A percentile compares a stretch with the other conserved stretches of the same genome.
Conservation (phyloP, 352 stramenopile species). For the Phytophthora fragariaefolia region DNA sequence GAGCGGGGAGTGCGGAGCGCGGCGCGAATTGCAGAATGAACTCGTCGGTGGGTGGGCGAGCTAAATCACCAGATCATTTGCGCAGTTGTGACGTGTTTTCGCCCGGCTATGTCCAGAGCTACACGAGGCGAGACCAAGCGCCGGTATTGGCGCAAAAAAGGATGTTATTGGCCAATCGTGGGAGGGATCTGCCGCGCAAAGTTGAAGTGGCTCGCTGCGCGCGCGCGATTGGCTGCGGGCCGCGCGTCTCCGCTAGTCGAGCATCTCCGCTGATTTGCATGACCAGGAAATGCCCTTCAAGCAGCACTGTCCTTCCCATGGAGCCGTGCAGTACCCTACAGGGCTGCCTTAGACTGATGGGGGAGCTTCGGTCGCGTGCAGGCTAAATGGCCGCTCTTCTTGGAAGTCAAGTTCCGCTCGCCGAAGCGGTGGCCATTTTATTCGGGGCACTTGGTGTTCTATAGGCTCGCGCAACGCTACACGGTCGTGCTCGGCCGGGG, state of each 20-base stretch:
- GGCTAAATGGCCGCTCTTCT: slow-evolving; percentile 57
- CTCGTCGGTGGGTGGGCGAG: background rate
- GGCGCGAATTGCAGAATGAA: slow-evolving; percentile 31
- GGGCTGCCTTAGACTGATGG: too few species aligned
- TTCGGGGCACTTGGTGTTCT: slow-evolving; percentile 74
- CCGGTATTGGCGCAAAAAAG: background rate
- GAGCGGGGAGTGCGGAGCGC: slow-evolving; percentile 3
- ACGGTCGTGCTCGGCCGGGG: slow-evolving; percentile 79
- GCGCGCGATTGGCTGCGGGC: slow-evolving; percentile 10
- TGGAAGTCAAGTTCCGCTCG: slow-evolving; percentile 82
- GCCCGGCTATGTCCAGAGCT: background rate
- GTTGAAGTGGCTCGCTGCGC: background rate
- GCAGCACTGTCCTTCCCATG: background rate
- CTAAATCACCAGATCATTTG: too few species aligned
- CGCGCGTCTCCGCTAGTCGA: slow-evolving; percentile 1
- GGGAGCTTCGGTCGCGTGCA: too few species aligned
- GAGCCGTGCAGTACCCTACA: too few species aligned
- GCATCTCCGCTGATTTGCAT: slow-evolving; percentile 8
- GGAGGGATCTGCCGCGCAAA: background rate
- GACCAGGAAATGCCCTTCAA: background rate
- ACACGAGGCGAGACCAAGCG: background rate
- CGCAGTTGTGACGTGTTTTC: background rate
- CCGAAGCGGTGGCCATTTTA: slow-evolving; percentile 85
- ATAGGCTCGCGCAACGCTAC: slow-evolving; percentile 63
- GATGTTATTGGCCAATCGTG: background rate